Conservation (phyloP, 1,284 basidiomycete genomes). For the Cystobasidium sp. region DNA sequence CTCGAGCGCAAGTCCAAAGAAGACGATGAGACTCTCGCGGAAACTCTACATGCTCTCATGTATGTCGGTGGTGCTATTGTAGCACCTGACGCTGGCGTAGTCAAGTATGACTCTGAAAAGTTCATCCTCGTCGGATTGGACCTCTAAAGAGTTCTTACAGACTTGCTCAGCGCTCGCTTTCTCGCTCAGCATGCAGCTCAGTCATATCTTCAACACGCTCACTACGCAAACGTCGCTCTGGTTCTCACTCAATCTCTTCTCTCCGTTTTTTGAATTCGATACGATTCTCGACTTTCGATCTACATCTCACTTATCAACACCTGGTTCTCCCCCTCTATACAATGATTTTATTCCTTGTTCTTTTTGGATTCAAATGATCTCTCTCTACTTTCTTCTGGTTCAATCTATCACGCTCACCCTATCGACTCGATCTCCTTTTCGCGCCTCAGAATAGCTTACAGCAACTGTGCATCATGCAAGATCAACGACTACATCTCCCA, state of each 20-base stretch:
- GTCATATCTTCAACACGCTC: not conserved
- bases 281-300: constrained; percentile 16
- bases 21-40: constrained; percentile 8
- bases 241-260: not conserved
- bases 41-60: constrained; percentile 43
- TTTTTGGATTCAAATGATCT: not conserved
- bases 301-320: not conserved
- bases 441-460: too few relatives aligned
- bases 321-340: not conserved
- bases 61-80: constrained; percentile 46
- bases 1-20: constrained; percentile 31
- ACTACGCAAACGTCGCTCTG: not conserved
- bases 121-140: constrained; percentile 45
- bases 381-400: too few relatives aligned
- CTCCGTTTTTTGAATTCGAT: not conserved
- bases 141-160: constrained; percentile 26
- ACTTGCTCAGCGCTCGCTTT: not conserved
- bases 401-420: too few relatives aligned
- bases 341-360: not conserved
- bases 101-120: constrained; percentile 33
- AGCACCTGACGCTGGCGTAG: constrained; percentile 28
- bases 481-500: too few relatives aligned
- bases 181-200: too few relatives aligned
- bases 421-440: too few relatives aligned
- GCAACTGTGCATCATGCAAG: too few relatives aligned